Percentiles rank a stretch among this genome's conserved stretches.
phyloP scores from a whole-genome alignment of 108 stramenopile genomes.

The Skeletonema tropicum region DNA sequence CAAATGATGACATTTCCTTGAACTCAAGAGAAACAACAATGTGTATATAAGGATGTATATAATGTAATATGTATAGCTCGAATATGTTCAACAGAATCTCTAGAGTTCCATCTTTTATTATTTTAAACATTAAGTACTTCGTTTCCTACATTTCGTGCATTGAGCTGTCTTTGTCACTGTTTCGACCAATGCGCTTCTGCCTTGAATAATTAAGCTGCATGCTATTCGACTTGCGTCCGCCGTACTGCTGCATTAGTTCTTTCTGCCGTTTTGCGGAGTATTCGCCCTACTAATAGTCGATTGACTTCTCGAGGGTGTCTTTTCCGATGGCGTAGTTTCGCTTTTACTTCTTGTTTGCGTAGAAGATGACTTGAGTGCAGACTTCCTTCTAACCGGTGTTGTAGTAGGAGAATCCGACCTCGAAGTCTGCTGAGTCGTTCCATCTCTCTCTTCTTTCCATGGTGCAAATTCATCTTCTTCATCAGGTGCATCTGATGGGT shows the following conservation, averaged over 20 bases:
- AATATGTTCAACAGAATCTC: no score
- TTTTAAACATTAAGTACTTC: no score
- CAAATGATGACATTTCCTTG: slow-evolving; percentile 5
- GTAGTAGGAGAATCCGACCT: not conserved
- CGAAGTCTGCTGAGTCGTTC: no score
- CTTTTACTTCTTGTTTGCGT: not conserved
- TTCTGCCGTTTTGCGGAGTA: not conserved
- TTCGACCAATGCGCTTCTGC: not conserved
- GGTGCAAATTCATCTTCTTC: slow-evolving; percentile 43
- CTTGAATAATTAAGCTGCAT: not conserved
- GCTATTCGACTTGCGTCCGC: not conserved
- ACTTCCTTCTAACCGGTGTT: not conserved
- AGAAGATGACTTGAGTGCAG: not conserved
- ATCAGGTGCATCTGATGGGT: slow-evolving; percentile 30
- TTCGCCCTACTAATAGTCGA: not conserved
- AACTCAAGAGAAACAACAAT: not conserved
- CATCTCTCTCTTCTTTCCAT: slow-evolving; percentile 11
- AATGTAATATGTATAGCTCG: no score
- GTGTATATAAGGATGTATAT: no score
- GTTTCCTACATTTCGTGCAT: not conserved
- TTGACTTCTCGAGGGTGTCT: not conserved
- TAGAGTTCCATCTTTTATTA: no score
- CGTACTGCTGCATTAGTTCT: no score
- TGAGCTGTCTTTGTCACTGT: not conserved
- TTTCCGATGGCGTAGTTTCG: not conserved